Base-by-base conservation (phyloP, 2,329 filamentous ascomycete species). In the Penicillium sp. region DNA sequence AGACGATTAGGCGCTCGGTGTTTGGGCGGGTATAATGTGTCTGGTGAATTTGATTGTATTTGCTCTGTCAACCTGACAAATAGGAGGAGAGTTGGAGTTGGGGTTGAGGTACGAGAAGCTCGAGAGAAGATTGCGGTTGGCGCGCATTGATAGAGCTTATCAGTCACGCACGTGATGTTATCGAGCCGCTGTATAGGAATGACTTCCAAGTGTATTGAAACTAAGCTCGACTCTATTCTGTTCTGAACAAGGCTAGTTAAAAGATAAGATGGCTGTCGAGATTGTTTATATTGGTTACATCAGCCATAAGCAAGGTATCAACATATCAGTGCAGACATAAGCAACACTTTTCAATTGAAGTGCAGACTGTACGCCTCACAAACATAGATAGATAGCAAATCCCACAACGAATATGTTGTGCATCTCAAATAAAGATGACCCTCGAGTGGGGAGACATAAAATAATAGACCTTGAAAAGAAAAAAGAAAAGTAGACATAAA, bases 311-410 rank as follows among this genome's bases (percentile, higher is more conserved):
- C 55, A 57, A 61, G 25, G 39, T 57, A 60, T 61, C 57, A 47
- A 58, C 56, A 59, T 42, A 57, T 31, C 54, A 27, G 51, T 46
- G 11, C 37, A 50, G 49, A 42, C 51, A 63, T 49, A 29, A 61
- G 60, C 50, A 57, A 63, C 59, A 62, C 56, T 48, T 54, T 51
- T 37, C 56, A 54, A 9, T 59, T 42, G 26, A 52, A 55, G 53
- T 53, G 57, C 23, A 46, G 31, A 59, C 58, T 66, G 65, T 65
- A 67, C 68, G 67, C 60, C 61, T 52, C 62, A 53, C 37, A 35
- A 42, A 53, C 52, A 58, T 48, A 47, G 43, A 19, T 53, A 55
- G 39, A 49, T 53, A 53, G 50, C 50, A 53, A 53, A 53, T 35
- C 52, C 60, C 60, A 50, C 47, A 48, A 37, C 31, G 29, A 53